A percentile compares a stretch with the other conserved stretches of the same genome.
Evolutionary conservation across 306 rosid genomes (phyloP).

Genomic region (Glycyrrhiza uralensis): DNA sequence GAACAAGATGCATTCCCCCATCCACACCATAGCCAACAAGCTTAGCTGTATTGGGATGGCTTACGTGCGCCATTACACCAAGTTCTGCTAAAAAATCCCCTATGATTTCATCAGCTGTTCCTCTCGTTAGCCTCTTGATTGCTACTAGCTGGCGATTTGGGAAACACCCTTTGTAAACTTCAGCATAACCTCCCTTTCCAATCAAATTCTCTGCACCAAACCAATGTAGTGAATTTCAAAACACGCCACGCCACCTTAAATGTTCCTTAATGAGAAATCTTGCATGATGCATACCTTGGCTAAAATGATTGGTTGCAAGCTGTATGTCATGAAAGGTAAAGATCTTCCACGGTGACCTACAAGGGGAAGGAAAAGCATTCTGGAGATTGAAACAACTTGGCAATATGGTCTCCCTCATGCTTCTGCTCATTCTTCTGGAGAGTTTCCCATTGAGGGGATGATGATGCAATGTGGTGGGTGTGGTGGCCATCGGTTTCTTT

Average conservation of each 20-base stretch:
- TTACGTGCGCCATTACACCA: conserved; percentile 91
- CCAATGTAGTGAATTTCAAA: background rate
- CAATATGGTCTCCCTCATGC: conserved; percentile 55
- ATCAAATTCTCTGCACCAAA: conserved; percentile 75
- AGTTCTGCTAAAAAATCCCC: conserved; percentile 81
- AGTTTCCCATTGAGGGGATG: conserved; percentile 48
- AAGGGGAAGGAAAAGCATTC: conserved; percentile 40
- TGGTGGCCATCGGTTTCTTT: conserved; percentile 43
- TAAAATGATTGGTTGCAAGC: conserved; percentile 66
- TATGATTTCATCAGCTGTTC: conserved; percentile 70
- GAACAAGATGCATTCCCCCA: conserved; percentile 94
- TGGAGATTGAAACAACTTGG: conserved; percentile 42
- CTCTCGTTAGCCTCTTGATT: conserved; percentile 68
- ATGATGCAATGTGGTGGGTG: too few relatives aligned
- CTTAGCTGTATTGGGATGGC: conserved; percentile 82
- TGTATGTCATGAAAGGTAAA: conserved; percentile 67
- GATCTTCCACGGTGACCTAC: conserved; percentile 76
- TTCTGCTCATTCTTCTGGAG: conserved; percentile 64
- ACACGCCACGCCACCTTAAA: conserved; percentile 1
- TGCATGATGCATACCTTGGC: conserved; percentile 47
- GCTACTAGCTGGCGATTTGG: conserved; percentile 70
- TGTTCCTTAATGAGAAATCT: background rate
- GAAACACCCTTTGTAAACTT: conserved; percentile 83
- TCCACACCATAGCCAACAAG: conserved; percentile 90
- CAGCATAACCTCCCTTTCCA: conserved; percentile 98